These are phyloP conservation scores for Ramalina peruviana DNA, from an alignment of 495 filamentous ascomycete genomes.

Conservation along the genomic window DNA sequence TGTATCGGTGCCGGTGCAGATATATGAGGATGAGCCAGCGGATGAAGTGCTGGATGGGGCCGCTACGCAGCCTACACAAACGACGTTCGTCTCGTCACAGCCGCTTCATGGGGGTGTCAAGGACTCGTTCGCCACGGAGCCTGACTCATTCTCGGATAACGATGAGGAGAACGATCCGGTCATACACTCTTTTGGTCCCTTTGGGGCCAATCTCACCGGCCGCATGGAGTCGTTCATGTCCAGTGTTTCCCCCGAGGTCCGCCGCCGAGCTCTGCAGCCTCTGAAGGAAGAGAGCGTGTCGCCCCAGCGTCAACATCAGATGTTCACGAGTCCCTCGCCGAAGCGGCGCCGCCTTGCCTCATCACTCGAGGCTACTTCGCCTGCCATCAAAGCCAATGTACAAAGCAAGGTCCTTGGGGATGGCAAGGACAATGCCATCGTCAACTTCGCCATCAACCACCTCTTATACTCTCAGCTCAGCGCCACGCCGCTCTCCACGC, in stretches of 20 bases:
- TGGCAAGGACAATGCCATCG: slow-evolving; percentile 16
- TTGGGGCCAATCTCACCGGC: slow-evolving; percentile 64
- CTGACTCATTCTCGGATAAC: slow-evolving; percentile 58
- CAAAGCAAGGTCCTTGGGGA: too few relatives aligned
- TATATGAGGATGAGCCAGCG: slow-evolving; percentile 47
- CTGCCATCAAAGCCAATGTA: too few relatives aligned
- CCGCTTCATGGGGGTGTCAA: slow-evolving; percentile 15
- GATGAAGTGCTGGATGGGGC: neutral
- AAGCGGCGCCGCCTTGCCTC: slow-evolving; percentile 19
- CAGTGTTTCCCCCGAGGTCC: slow-evolving; percentile 37
- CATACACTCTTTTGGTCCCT: slow-evolving; percentile 78
- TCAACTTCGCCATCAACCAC: slow-evolving; percentile 84
- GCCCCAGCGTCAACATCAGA: slow-evolving; percentile 20
- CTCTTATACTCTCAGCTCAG: slow-evolving; percentile 89
- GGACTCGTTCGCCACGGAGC: slow-evolving; percentile 38
- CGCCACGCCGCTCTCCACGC: slow-evolving; percentile 80
- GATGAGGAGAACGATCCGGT: slow-evolving; percentile 91
- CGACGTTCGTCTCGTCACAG: slow-evolving; percentile 17
- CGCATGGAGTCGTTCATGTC: slow-evolving; percentile 63
- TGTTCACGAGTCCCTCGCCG: slow-evolving; percentile 4
- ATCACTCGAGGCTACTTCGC: too few relatives aligned
- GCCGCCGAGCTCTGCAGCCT: slow-evolving; percentile 24
- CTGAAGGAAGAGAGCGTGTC: slow-evolving; percentile 28
- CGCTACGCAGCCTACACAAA: slow-evolving; percentile 18
- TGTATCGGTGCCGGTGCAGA: slow-evolving; percentile 36